Conservation (phyloP, 129 eudicot species). For the Helianthus tuberosus region DNA sequence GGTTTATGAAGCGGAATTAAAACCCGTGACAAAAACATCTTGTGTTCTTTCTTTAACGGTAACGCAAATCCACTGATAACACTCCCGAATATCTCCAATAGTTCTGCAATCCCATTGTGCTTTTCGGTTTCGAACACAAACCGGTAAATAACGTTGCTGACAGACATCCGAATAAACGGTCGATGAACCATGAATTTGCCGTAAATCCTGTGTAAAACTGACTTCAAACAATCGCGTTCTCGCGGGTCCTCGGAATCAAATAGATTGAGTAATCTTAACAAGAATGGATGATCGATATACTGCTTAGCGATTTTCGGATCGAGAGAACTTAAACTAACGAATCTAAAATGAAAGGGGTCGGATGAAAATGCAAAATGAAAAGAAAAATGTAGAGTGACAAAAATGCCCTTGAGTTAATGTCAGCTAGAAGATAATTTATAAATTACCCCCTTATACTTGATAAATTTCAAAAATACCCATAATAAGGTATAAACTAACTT, state of each 20-base stretch:
- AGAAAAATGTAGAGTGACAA: too few relatives aligned
- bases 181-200: too few relatives aligned
- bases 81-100: constrained; percentile 74
- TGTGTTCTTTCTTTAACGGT: too few relatives aligned
- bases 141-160: constrained; percentile 56
- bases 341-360: too few relatives aligned
- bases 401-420: too few relatives aligned
- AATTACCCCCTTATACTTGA: too few relatives aligned
- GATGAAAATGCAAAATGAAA: too few relatives aligned
- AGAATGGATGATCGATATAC: constrained; percentile 50
- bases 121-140: constrained; percentile 62
- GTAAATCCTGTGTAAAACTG: constrained; percentile 63
- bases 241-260: constrained; percentile 77
- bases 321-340: constrained; percentile 45
- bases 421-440: too few relatives aligned
- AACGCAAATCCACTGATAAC: constrained; percentile 77
- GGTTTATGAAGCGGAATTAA: too few relatives aligned
- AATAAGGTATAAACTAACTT: too few relatives aligned
- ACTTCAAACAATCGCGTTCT: constrained; percentile 65
- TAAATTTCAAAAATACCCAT: too few relatives aligned
- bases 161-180: constrained; percentile 59
- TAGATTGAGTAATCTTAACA: constrained; percentile 50
- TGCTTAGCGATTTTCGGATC: constrained; percentile 61
- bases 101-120: constrained; percentile 74
- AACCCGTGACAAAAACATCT: too few relatives aligned